Percentiles rank a stretch among this genome's conserved stretches.
phyloP scores from a whole-genome alignment of 352 stramenopile genomes.

The Globisporangium nunn region DNA sequence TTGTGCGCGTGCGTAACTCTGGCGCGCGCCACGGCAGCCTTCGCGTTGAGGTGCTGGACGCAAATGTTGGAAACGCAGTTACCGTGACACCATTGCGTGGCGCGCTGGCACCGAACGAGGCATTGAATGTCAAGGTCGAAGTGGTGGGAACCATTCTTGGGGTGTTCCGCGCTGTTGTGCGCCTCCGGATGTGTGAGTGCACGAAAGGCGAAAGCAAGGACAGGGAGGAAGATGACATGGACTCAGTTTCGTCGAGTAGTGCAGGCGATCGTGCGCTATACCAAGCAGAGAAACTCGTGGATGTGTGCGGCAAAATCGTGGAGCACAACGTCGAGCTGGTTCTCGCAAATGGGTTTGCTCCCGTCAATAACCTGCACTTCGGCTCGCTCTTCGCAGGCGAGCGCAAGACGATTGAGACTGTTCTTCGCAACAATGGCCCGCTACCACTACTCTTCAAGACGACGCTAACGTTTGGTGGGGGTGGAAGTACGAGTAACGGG shows the following conservation, averaged over 20 bases:
- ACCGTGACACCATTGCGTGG: constrained; percentile 26
- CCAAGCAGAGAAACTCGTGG: constrained; percentile 58
- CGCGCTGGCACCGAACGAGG: constrained; percentile 21
- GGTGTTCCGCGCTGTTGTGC: constrained; percentile 32
- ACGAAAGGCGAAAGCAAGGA: constrained; percentile 8
- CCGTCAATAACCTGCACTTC: constrained; percentile 53
- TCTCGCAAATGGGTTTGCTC: constrained; percentile 30
- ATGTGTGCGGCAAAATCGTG: constrained; percentile 73
- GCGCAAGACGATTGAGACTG: constrained; percentile 40
- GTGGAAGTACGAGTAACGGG: background rate
- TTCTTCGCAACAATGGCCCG: constrained; percentile 75
- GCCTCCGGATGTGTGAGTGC: constrained; percentile 34
- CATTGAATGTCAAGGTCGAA: constrained; percentile 43
- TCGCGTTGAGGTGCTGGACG: constrained; percentile 41
- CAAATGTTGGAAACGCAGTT: background rate
- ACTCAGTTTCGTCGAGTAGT: background rate
- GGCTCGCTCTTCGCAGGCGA: constrained; percentile 69
- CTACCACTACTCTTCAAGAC: constrained; percentile 58
- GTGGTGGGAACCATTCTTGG: constrained; percentile 26
- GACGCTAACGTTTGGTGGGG: constrained; percentile 35
- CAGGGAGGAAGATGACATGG: background rate
- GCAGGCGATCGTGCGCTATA: constrained; percentile 3
- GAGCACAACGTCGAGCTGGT: constrained; percentile 85
- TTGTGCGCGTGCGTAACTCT: constrained; percentile 48
- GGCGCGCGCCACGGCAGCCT: constrained; percentile 35